These are phyloP conservation scores for barley (Hordeum vulgare) DNA, from an alignment of 176 grass and related monocot genomes.

Conservation along the genomic window MorexV3_pseudomolecules_assembly NC_058518.1:362790081-362790580, in stretches of 20 bases:
- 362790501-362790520: constrained; percentile 8
- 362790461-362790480: constrained; percentile 50
- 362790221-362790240: not conserved
- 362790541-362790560: constrained; percentile 1
- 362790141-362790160: constrained; percentile 79
- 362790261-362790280: not conserved
- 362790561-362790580: not conserved
- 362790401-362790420: not conserved
- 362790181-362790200: not conserved
- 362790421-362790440: not conserved
- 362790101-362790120: constrained; percentile 78
- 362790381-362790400: not conserved
- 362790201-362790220: not conserved
- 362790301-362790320: constrained; percentile 86
- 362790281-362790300: not conserved
- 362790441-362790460: constrained; percentile 50
- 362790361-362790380: not conserved
- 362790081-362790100: constrained; percentile 73
- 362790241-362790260: not conserved
- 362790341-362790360: constrained; percentile 40
- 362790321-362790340: constrained; percentile 85
- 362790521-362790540: not conserved
- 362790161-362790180: not conserved
- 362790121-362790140: constrained; percentile 81
- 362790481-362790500: constrained; percentile 67